phyloP scores from a whole-genome alignment of 1,284 basidiomycete species.

The Ceratobasidium sp. region DNA sequence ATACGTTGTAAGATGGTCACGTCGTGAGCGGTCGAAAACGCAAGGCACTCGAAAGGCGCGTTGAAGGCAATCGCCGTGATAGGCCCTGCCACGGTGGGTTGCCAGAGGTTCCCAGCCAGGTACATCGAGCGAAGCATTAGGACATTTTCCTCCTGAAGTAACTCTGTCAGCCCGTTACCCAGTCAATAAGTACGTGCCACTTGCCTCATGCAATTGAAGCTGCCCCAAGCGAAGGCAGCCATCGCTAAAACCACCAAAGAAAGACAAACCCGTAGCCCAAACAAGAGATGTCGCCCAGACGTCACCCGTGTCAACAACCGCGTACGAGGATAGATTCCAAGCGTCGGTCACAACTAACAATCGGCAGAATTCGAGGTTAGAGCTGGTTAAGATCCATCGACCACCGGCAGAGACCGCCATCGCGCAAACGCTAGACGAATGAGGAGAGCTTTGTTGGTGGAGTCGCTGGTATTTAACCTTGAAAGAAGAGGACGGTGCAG shows the following conservation, averaged over 20 bases:
- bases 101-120: background rate
- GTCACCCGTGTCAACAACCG: background rate
- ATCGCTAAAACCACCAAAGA: background rate
- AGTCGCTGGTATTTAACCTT: background rate
- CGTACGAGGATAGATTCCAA: background rate
- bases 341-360: background rate
- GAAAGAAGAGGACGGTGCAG: too few relatives aligned
- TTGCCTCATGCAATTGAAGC: background rate
- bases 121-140: background rate
- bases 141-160: too few relatives aligned
- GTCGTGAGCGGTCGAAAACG: background rate
- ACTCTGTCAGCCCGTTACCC: too few relatives aligned
- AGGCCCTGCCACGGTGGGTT: background rate
- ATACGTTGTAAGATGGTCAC: background rate
- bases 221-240: background rate
- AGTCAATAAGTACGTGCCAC: too few relatives aligned
- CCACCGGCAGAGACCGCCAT: constrained; percentile 1
- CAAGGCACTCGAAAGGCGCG: background rate
- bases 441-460: background rate
- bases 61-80: background rate
- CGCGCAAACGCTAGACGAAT: background rate
- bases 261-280: background rate
- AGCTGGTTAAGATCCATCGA: background rate
- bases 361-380: background rate
- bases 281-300: background rate